A percentile compares a stretch with the other conserved stretches of the same genome.
phyloP scores from a whole-genome alignment of 1,139 yeast species.

The Suhomyces wounanorum region DNA sequence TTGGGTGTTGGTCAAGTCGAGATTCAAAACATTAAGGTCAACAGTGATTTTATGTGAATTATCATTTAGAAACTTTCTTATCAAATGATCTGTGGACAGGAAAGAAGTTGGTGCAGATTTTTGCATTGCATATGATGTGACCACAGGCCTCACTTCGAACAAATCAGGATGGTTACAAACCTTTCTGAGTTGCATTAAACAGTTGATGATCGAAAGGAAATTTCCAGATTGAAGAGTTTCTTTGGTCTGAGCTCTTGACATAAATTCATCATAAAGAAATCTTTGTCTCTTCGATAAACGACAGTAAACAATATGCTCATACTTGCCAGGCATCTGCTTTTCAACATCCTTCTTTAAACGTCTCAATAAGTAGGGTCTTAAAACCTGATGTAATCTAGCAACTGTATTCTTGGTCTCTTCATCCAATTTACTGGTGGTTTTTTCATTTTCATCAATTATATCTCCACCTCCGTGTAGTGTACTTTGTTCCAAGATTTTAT shows the following conservation, averaged over 20 bases:
- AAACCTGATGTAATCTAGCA: conserved; percentile 84
- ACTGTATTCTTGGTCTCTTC: conserved; percentile 85
- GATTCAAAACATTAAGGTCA: conserved; percentile 61
- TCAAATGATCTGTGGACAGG: conserved; percentile 42
- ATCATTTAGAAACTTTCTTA: conserved; percentile 41
- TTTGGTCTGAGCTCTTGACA: conserved; percentile 94
- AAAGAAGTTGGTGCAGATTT: conserved; percentile 60
- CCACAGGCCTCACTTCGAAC: conserved; percentile 93
- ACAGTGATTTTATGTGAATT: conserved; percentile 32
- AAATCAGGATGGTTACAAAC: conserved; percentile 98
- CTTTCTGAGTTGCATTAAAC: conserved; percentile 96
- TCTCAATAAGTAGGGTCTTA: conserved; percentile 88
- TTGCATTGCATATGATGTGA: conserved; percentile 82
- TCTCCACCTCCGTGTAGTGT: conserved; percentile 50
- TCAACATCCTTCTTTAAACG: conserved; percentile 96
- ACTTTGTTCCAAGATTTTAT: conserved; percentile 73
- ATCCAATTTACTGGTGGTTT: conserved; percentile 41
- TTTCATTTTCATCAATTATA: conserved; percentile 44
- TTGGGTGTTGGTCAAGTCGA: conserved; percentile 56
- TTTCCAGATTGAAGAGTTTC: conserved; percentile 95
- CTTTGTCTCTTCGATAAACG: conserved; percentile 91
- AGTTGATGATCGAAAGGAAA: conserved; percentile 90
- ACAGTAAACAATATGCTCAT: conserved; percentile 93
- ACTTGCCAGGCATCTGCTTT: conserved; percentile 98
- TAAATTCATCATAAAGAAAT: conserved; percentile 90